A percentile compares a stretch with the other conserved stretches of the same genome.
Evolutionary conservation across 1,284 basidiomycete genomes (phyloP).

Genomic region (Ustilago bromivora): DNA sequence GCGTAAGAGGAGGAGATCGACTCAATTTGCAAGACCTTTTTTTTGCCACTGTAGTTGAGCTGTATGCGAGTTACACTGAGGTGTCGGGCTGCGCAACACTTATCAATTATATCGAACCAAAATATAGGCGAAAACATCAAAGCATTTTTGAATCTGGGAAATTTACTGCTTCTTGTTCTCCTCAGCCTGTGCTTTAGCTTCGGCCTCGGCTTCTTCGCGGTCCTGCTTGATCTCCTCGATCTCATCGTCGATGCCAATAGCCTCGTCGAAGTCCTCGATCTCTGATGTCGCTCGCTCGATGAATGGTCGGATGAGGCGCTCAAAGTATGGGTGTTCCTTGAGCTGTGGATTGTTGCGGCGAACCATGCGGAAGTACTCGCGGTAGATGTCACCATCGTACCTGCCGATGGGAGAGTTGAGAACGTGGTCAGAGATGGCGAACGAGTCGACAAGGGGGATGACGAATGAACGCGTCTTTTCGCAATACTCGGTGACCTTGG

Average conservation of each 20-base stretch:
- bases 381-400: slow-evolving; percentile 67
- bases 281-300: slow-evolving; percentile 72
- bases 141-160: background rate
- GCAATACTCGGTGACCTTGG: slow-evolving; percentile 72
- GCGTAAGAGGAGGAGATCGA: too few species aligned
- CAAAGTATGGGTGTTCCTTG: slow-evolving; percentile 73
- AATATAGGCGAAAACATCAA: background rate
- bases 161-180: slow-evolving; percentile 26
- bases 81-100: too few species aligned
- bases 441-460: slow-evolving; percentile 73
- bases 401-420: slow-evolving; percentile 74
- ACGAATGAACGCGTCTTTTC: slow-evolving; percentile 72
- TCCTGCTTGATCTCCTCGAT: slow-evolving; percentile 70
- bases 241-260: slow-evolving; percentile 72
- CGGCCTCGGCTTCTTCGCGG: slow-evolving; percentile 61
- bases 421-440: slow-evolving; percentile 74
- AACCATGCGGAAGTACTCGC: slow-evolving; percentile 64
- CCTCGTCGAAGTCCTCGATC: slow-evolving; percentile 69
- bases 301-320: slow-evolving; percentile 73
- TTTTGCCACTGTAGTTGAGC: too few species aligned
- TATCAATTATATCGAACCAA: slow-evolving; percentile 1
- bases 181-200: slow-evolving; percentile 45
- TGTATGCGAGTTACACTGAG: too few species aligned
- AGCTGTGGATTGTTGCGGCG: slow-evolving; percentile 67
- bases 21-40: too few species aligned